These are phyloP conservation scores for Takashimella tepidaria DNA, from an alignment of 1,284 basidiomycete genomes.

Conservation along the genomic window DNA sequence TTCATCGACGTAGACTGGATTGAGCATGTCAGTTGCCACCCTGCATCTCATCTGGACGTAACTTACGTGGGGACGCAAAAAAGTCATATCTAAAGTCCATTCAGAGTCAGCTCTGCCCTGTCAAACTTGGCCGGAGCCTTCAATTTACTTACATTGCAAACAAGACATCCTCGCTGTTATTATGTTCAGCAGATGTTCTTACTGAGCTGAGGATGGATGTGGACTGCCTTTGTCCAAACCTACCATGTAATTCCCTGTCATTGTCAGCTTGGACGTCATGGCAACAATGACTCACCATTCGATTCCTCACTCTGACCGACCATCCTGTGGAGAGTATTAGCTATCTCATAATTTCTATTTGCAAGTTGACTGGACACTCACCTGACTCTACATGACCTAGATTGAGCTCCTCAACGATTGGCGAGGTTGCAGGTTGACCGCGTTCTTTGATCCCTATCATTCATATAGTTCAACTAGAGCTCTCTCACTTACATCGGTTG, in stretches of 20 bases:
- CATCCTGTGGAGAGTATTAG: constrained; percentile 15
- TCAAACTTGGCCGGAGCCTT: background rate
- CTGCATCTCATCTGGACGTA: too few species aligned
- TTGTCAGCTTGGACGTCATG: background rate
- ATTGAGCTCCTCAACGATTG: constrained; percentile 45
- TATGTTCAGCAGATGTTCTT: too few species aligned
- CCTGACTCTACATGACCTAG: constrained; percentile 43
- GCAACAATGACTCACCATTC: constrained; percentile 30
- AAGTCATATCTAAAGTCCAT: constrained; percentile 39
- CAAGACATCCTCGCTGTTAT: constrained; percentile 37
- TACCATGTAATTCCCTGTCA: constrained; percentile 37
- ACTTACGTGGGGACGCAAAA: constrained; percentile 40
- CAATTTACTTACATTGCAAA: constrained; percentile 37
- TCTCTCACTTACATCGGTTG: background rate
- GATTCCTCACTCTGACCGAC: constrained; percentile 42
- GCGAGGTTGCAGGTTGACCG: constrained; percentile 44
- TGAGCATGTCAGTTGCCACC: background rate
- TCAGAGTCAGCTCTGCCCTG: background rate
- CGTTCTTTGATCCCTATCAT: constrained; percentile 44
- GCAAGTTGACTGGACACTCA: background rate
- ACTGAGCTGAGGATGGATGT: too few species aligned
- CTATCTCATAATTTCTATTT: background rate
- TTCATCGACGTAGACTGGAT: constrained; percentile 39
- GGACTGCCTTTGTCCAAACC: too few species aligned
- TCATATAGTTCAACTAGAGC: background rate